Base-by-base conservation (phyloP, 2,329 filamentous ascomycete species). In the Neopestalotiopsis sp. region DNA sequence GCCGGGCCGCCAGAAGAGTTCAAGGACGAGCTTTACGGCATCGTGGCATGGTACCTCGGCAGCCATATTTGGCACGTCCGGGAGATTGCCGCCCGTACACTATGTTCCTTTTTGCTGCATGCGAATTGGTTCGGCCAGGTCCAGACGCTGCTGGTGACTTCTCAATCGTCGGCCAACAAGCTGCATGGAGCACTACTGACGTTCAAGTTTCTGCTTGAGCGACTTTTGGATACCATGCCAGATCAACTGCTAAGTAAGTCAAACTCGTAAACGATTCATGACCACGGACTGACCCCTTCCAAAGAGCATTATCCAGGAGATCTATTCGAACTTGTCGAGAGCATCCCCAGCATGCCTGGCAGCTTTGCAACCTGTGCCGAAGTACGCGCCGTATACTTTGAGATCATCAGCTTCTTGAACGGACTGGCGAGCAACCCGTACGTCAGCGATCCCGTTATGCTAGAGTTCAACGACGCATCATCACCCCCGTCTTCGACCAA, bases 61-160 rank as follows among this genome's bases (percentile, higher is more conserved):
- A 94, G 91, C 71, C 86, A 86, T 0, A 88, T 94, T 20, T 96
- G 94, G 94, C 92, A 94, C 76, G 89, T 96, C 6, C 86, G 94
- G 64, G 93, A 95, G 74, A 94, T 95, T 77, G 92, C 93, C 0
- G 92, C 93, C 0, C 86, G 92, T 17, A 93, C 93, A 0, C 83
- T 93, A 13, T 90, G 89, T 75, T 90, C 89, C 0, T 89, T 91
- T 70, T 79, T 91, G 28, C 77, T 90, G 1, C 82, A 84, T 20
- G 78, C 83, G 3, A 78, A 82, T 30, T 90, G 88, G 86, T 75
- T 86, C 0, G 73, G 74, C 10, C 76, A 77, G 1, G 75, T 89
- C 4, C 76, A 75, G 32, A 69, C 71, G 14, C 75, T 86, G 2
- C 76, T 86, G 10, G 71, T 70, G 4, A 72, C 77, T 6, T 74